These are phyloP conservation scores for Zymoseptoria crescenta DNA, from an alignment of 2,329 filamentous ascomycete species.

Conservation along the genomic window DNA sequence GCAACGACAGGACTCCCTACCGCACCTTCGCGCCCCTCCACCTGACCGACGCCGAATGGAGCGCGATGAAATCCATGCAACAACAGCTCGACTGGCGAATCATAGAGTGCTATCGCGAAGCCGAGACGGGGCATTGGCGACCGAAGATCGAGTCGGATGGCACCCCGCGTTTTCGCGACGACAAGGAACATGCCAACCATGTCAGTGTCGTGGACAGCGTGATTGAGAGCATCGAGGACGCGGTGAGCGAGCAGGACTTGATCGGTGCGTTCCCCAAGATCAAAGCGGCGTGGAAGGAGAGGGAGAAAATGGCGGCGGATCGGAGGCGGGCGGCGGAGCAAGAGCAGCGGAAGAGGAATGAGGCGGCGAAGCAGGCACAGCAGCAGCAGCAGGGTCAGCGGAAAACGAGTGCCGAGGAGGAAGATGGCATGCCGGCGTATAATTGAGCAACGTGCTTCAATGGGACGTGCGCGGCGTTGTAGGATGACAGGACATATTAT, in stretches of 20 bases:
- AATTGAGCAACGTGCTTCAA: constrained; percentile 8
- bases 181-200: constrained; percentile 88
- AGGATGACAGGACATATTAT: background rate
- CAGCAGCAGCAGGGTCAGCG: constrained; percentile 1
- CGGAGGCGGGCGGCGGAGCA: constrained; percentile 13
- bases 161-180: constrained; percentile 74
- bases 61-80: constrained; percentile 62
- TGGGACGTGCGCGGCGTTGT: background rate
- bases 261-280: constrained; percentile 62
- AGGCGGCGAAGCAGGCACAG: constrained; percentile 8
- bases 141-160: constrained; percentile 48
- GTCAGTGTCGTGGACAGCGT: constrained; percentile 77
- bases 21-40: constrained; percentile 47
- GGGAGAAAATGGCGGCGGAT: constrained; percentile 28
- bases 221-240: constrained; percentile 79
- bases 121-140: constrained; percentile 63
- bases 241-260: constrained; percentile 75
- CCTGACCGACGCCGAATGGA: constrained; percentile 74
- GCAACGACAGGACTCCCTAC: constrained; percentile 60
- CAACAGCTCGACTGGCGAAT: constrained; percentile 79
- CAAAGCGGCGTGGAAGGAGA: constrained; percentile 70
- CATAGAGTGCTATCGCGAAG: constrained; percentile 81
- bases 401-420: constrained; percentile 3
- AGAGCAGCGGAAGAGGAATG: constrained; percentile 12
- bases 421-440: constrained; percentile 20